Conservation (phyloP, 768 basidiomycete species). For the Suillus cothurnatus region DNA sequence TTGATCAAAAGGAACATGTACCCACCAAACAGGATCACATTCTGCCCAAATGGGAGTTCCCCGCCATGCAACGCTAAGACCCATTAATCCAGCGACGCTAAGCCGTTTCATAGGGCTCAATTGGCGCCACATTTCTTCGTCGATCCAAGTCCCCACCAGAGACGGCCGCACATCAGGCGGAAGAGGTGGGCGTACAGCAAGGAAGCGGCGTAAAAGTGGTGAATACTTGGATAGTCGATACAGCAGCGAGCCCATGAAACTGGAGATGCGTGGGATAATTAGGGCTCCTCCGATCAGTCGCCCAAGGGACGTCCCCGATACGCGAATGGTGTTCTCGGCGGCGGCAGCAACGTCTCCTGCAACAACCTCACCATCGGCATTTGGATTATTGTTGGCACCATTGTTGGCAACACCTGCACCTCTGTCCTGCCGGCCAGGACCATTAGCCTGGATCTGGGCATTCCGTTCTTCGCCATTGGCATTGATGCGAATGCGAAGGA, state of each 20-base stretch:
- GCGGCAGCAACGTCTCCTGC: slow-evolving; percentile 45
- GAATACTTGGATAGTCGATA: slow-evolving; percentile 49
- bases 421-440: slow-evolving; percentile 14
- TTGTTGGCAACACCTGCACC: slow-evolving; percentile 15
- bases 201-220: slow-evolving; percentile 27
- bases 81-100: slow-evolving; percentile 34
- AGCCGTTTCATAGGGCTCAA: slow-evolving; percentile 27
- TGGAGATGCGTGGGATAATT: slow-evolving; percentile 66
- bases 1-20: background rate
- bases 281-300: slow-evolving; percentile 71
- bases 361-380: slow-evolving; percentile 12
- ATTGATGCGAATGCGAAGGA: slow-evolving; percentile 31
- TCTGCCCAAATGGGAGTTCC: slow-evolving; percentile 65
- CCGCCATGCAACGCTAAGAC: slow-evolving; percentile 51
- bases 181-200: slow-evolving; percentile 25
- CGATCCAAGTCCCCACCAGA: slow-evolving; percentile 23
- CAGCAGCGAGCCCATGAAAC: slow-evolving; percentile 63
- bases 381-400: slow-evolving; percentile 12
- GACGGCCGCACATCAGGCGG: slow-evolving; percentile 12
- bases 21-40: slow-evolving; percentile 73
- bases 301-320: slow-evolving; percentile 62
- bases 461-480: slow-evolving; percentile 35
- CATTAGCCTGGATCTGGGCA: slow-evolving; percentile 16
- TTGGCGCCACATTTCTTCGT: slow-evolving; percentile 13
- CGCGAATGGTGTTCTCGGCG: slow-evolving; percentile 59